A percentile compares a stretch with the other conserved stretches of the same genome.
Evolutionary conservation across 1,139 yeast genomes (phyloP).

Genomic region (Barnettozyma hawaiiensis): DNA sequence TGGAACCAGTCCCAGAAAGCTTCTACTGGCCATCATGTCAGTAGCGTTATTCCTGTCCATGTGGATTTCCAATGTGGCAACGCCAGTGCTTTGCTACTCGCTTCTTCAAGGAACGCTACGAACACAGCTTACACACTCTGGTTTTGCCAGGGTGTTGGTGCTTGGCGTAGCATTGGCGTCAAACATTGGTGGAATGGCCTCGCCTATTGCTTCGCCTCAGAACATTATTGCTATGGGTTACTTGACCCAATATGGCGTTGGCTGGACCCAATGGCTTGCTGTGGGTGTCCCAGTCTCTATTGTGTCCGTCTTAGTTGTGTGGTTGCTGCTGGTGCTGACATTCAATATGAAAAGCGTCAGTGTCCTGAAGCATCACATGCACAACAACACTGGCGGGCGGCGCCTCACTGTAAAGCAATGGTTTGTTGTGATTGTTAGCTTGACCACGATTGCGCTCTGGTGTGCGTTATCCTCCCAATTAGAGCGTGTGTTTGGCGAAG

Average conservation of each 20-base stretch:
- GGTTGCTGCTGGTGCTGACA: neutral
- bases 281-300: neutral
- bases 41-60: neutral
- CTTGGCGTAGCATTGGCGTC: neutral
- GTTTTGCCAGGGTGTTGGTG: neutral
- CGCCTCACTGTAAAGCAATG: no score
- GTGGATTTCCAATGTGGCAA: neutral
- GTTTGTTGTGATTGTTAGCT: no score
- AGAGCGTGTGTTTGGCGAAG: no score
- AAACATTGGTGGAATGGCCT: neutral
- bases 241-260: neutral
- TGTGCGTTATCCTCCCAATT: no score
- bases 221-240: neutral
- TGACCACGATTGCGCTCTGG: no score
- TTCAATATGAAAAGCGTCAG: neutral
- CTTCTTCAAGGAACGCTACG: neutral
- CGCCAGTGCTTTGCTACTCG: neutral
- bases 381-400: no score
- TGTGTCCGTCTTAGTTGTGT: neutral
- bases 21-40: neutral
- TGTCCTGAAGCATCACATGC: no score
- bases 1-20: neutral
- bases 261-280: neutral
- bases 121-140: neutral
- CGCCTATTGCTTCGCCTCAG: neutral